phyloP scores from a whole-genome alignment of 148 eudicot species.

The Persicaria maculosa region DNA sequence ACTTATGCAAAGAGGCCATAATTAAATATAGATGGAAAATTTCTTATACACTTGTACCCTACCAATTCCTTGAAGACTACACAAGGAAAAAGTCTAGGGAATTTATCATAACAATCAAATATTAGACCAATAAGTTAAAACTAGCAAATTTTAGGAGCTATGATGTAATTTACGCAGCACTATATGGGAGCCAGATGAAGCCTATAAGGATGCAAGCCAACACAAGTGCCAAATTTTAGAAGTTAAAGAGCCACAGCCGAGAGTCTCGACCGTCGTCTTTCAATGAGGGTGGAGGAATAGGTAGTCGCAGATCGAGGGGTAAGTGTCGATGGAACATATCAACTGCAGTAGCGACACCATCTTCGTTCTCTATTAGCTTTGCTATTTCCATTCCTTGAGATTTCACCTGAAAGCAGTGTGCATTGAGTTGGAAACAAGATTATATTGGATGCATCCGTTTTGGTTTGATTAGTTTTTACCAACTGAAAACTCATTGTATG shows the following conservation, averaged over 20 bases:
- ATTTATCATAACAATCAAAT: no score
- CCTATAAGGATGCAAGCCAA: slow-evolving; percentile 45
- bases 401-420: slow-evolving; percentile 55
- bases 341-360: slow-evolving; percentile 83
- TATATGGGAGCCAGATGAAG: background rate
- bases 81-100: no score
- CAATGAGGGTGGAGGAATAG: slow-evolving; percentile 20
- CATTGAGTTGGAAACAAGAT: background rate
- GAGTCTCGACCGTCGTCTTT: slow-evolving; percentile 41
- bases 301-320: slow-evolving; percentile 55
- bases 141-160: no score
- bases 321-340: slow-evolving; percentile 80
- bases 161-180: no score
- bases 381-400: slow-evolving; percentile 63
- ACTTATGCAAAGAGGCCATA: no score
- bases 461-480: no score
- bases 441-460: no score
- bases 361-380: slow-evolving; percentile 56
- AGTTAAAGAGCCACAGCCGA: slow-evolving; percentile 66
- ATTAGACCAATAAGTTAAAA: no score
- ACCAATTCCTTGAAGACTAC: no score
- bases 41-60: no score
- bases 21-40: no score
- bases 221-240: slow-evolving; percentile 62
- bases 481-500: no score